Percentiles rank a stretch among this genome's conserved stretches.
These are phyloP conservation scores for Baeospora myosura DNA, from an alignment of 1,284 basidiomycete genomes.

Conservation along the genomic window DNA sequence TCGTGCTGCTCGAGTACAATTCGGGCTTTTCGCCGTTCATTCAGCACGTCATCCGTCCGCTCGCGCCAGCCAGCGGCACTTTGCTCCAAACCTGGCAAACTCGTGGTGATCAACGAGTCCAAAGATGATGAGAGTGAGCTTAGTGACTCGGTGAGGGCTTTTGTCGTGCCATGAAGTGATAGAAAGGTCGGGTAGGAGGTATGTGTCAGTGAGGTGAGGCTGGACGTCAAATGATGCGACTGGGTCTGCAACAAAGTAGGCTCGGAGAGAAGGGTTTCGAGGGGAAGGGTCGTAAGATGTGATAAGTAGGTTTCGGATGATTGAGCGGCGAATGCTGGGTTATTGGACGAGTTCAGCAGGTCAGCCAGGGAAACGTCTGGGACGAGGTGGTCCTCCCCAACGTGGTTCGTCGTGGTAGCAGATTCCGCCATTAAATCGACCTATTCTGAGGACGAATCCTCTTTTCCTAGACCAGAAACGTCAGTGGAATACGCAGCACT, in stretches of 20 bases:
- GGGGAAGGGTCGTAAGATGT: conserved; percentile 58
- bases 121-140: conserved; percentile 62
- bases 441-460: too few relatives aligned
- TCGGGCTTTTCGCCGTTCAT: conserved; percentile 65
- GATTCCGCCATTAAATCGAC: too few relatives aligned
- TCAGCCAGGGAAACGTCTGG: conserved; percentile 9
- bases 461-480: too few relatives aligned
- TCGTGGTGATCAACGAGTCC: conserved; percentile 51
- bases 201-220: conserved; percentile 81
- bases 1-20: conserved; percentile 86
- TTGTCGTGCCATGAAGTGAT: conserved; percentile 68
- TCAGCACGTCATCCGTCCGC: conserved; percentile 31
- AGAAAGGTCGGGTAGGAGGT: conserved; percentile 86
- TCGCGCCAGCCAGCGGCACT: conserved; percentile 57
- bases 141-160: conserved; percentile 61
- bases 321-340: neutral
- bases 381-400: too few relatives aligned
- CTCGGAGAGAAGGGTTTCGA: conserved; percentile 61
- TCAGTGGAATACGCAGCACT: too few relatives aligned
- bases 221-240: conserved; percentile 76
- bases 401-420: too few relatives aligned
- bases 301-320: conserved; percentile 42
- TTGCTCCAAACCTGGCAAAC: conserved; percentile 67
- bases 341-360: conserved; percentile 17
- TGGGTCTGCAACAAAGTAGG: conserved; percentile 73